Evolutionary conservation across 371 early-diverging fungal species (phyloP).

Genomic region (Cokeromyces recurvatus): DNA sequence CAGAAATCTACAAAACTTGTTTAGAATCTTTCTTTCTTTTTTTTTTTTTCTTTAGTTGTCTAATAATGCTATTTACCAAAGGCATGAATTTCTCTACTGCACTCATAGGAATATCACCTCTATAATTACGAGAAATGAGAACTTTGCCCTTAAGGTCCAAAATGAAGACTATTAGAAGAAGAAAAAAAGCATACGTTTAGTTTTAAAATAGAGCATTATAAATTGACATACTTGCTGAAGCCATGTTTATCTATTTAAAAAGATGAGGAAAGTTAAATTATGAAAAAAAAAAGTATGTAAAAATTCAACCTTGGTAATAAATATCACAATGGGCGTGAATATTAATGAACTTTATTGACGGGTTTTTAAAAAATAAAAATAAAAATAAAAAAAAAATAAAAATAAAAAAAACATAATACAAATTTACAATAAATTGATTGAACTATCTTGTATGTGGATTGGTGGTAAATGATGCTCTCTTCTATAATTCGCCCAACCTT

Average conservation of each 20-base stretch:
- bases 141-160: constrained; percentile 96
- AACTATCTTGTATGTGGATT: constrained; percentile 21
- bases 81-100: constrained; percentile 97
- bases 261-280: background rate
- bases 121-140: constrained; percentile 90
- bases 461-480: constrained; percentile 7
- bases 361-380: no score
- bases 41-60: no score
- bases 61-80: constrained; percentile 68
- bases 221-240: constrained; percentile 18
- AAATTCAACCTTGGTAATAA: background rate
- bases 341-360: no score
- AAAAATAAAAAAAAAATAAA: no score
- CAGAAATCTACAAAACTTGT: constrained; percentile 48
- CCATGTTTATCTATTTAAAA: constrained; percentile 4
- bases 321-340: no score
- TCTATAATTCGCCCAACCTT: constrained; percentile 20
- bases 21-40: no score
- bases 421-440: constrained; percentile 20
- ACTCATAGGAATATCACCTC: constrained; percentile 91
- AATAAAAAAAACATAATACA: no score
- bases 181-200: no score
- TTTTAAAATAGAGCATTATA: background rate
- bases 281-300: background rate
- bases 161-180: constrained; percentile 77